phyloP scores from a whole-genome alignment of 2,329 filamentous ascomycete genomes.

The Colletotrichum tropicale region DNA sequence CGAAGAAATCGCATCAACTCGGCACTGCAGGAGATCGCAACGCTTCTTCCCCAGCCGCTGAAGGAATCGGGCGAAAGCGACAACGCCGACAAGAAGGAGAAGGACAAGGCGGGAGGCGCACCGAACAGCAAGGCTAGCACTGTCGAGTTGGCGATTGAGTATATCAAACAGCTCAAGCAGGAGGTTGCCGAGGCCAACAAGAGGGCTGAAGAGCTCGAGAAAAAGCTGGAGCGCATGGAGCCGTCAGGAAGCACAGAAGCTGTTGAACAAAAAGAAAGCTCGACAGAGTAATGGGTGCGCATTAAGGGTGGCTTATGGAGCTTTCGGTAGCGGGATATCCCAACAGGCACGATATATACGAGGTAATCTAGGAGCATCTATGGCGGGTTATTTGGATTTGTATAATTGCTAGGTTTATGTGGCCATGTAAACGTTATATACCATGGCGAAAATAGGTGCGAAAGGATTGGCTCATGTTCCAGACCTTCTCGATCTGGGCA shows the following conservation, averaged over 20 bases:
- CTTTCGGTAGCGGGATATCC: background rate
- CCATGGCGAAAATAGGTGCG: background rate
- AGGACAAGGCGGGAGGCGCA: constrained; percentile 46
- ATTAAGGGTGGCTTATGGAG: background rate
- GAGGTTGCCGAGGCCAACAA: constrained; percentile 71
- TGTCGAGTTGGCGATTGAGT: constrained; percentile 95
- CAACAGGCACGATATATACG: constrained; percentile 12
- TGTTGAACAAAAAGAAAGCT: background rate
- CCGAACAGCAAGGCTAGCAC: constrained; percentile 94
- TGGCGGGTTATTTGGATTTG: background rate
- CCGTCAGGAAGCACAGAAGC: background rate
- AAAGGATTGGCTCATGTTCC: background rate
- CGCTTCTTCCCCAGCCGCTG: constrained; percentile 72
- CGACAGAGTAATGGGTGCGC: background rate
- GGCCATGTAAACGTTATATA: background rate
- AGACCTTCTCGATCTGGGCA: background rate
- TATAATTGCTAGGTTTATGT: background rate
- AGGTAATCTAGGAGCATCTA: constrained; percentile 1
- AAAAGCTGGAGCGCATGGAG: constrained; percentile 49
- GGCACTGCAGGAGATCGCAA: constrained; percentile 89
- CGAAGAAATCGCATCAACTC: constrained; percentile 94
- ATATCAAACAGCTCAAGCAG: constrained; percentile 84
- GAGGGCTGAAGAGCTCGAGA: constrained; percentile 69
- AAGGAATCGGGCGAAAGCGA: constrained; percentile 46
- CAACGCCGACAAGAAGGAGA: constrained; percentile 52